phyloP scores from a whole-genome alignment of 805 yeast species.

The Candida tallmaniae region DNA sequence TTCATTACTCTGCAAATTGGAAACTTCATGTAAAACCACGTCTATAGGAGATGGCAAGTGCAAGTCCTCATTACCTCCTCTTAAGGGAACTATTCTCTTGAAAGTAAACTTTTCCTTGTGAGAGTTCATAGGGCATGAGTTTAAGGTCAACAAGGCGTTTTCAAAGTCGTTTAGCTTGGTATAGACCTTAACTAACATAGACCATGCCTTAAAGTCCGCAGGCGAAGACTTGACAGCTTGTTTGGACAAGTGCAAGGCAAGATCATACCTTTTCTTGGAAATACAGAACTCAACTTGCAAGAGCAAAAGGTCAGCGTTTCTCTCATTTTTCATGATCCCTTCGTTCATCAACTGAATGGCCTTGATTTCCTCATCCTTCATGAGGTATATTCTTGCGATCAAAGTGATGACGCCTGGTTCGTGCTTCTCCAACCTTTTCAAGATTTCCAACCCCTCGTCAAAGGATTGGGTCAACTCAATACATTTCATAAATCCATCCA shows the following conservation, averaged over 20 bases:
- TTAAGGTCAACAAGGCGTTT: slow-evolving; percentile 65
- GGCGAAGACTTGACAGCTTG: slow-evolving; percentile 70
- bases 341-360: slow-evolving; percentile 51
- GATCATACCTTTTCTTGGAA: slow-evolving; percentile 47
- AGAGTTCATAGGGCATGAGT: slow-evolving; percentile 79
- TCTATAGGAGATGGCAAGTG: slow-evolving; percentile 77
- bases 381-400: slow-evolving; percentile 48
- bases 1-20: slow-evolving; percentile 60
- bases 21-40: slow-evolving; percentile 65
- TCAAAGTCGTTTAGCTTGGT: slow-evolving; percentile 62
- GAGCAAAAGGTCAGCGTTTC: slow-evolving; percentile 52
- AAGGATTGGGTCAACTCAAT: slow-evolving; percentile 62
- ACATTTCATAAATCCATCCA: slow-evolving; percentile 66
- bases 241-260: slow-evolving; percentile 56
- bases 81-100: slow-evolving; percentile 54
- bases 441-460: slow-evolving; percentile 55
- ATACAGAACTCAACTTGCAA: slow-evolving; percentile 57
- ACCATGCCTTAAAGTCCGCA: slow-evolving; percentile 74
- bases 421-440: slow-evolving; percentile 44
- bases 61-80: slow-evolving; percentile 44
- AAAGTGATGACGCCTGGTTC: slow-evolving; percentile 59
- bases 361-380: slow-evolving; percentile 55
- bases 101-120: slow-evolving; percentile 63
- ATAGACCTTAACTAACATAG: slow-evolving; percentile 58
- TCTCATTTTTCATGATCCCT: slow-evolving; percentile 45